Conservation (phyloP, 2,329 filamentous ascomycete species). For the Colletotrichum sp. region DNA sequence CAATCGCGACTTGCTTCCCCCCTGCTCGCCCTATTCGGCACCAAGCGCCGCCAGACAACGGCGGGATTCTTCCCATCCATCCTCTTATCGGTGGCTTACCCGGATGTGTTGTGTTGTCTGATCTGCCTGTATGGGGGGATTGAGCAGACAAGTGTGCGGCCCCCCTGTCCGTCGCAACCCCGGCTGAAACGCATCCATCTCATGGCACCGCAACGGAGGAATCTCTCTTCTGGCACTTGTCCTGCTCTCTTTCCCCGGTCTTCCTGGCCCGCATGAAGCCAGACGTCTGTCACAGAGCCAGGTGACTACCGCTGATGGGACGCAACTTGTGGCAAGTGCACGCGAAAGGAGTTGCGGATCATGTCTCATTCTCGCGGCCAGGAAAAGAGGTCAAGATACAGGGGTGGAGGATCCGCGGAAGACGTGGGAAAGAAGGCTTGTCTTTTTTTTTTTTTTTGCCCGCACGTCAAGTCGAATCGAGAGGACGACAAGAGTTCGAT, state of each 20-base stretch:
- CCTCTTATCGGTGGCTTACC: neutral
- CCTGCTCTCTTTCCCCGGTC: neutral
- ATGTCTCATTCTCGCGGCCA: neutral
- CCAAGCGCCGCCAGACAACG: neutral
- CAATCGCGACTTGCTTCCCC: neutral
- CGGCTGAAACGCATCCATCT: constrained; percentile 12
- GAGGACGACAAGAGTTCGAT: neutral
- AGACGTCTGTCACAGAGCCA: neutral
- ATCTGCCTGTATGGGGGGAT: neutral
- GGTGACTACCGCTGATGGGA: neutral
- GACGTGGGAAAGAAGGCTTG: neutral
- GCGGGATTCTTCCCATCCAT: too few relatives aligned
- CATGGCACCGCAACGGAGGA: neutral
- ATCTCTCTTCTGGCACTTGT: neutral
- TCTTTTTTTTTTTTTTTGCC: neutral
- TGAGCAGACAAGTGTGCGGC: neutral
- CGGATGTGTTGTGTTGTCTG: neutral
- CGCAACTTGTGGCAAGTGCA: constrained; percentile 6
- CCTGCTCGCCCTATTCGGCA: neutral
- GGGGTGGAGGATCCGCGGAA: neutral
- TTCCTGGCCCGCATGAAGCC: neutral
- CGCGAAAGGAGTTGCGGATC: neutral
- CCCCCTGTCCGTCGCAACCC: neutral
- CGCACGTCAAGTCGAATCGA: neutral
- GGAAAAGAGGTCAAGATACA: neutral